Percentiles rank a stretch among this genome's conserved stretches.
Evolutionary conservation across 306 rosid species (phyloP).

Genomic region (cucumber (Cucumis sativus)): DNA sequence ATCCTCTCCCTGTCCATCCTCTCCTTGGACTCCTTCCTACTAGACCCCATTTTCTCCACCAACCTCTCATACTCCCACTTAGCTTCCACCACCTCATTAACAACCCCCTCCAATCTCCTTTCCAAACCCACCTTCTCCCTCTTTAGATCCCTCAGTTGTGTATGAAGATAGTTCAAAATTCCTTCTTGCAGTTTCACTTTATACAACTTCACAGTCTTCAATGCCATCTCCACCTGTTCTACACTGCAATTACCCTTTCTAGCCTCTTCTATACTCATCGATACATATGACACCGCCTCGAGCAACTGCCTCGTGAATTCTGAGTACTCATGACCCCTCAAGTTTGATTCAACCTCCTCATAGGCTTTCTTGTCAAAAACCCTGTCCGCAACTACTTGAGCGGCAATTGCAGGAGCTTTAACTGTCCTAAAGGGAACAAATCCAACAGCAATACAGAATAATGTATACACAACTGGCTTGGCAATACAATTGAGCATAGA

Average conservation of each 20-base stretch:
- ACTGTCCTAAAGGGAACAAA: constrained; percentile 29
- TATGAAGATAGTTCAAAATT: constrained; percentile 35
- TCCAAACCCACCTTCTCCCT: constrained; percentile 23
- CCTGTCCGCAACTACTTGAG: constrained; percentile 15
- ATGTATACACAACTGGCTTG: constrained; percentile 22
- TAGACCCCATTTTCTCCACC: constrained; percentile 12
- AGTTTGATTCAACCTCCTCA: constrained; percentile 14
- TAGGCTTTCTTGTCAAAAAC: constrained; percentile 7
- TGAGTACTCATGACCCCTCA: constrained; percentile 31
- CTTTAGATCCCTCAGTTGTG: constrained; percentile 35
- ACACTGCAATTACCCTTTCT: constrained; percentile 36
- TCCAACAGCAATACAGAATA: constrained; percentile 51
- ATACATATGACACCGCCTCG: constrained; percentile 31
- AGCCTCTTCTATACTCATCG: constrained; percentile 38
- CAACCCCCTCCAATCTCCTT: constrained; percentile 29
- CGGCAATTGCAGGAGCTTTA: constrained; percentile 34
- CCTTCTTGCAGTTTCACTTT: constrained; percentile 35
- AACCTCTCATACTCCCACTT: constrained; percentile 30
- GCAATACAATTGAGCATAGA: constrained; percentile 16
- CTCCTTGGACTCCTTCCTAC: constrained; percentile 17
- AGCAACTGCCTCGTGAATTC: constrained; percentile 39
- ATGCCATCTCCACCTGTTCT: constrained; percentile 27
- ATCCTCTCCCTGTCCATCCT: constrained; percentile 25
- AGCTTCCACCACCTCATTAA: constrained; percentile 23
- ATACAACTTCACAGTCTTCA: constrained; percentile 44